phyloP scores from a whole-genome alignment of 2,329 filamentous ascomycete species.

The Colletotrichum navitas region DNA sequence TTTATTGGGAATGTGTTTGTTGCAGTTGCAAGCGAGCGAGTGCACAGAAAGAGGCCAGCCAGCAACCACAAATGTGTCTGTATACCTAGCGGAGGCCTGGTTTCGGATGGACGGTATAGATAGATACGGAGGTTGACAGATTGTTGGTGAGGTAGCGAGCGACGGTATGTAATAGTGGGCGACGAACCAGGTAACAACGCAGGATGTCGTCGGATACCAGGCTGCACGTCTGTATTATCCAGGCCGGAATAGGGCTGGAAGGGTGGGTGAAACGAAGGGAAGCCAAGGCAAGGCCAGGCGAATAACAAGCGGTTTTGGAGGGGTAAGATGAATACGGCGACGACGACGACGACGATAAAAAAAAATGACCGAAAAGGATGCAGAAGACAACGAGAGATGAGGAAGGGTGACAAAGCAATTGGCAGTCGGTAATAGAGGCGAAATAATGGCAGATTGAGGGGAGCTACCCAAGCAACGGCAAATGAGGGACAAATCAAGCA shows the following conservation, averaged over 20 bases:
- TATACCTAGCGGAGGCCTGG: not conserved
- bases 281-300: slow-evolving; percentile 14
- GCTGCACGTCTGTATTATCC: not conserved
- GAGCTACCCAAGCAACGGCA: slow-evolving; percentile 36
- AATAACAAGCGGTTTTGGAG: slow-evolving; percentile 19
- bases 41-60: not conserved
- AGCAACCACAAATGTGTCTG: not conserved
- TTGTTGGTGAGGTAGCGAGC: slow-evolving; percentile 15
- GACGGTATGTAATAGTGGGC: slow-evolving; percentile 22
- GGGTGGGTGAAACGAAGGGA: slow-evolving; percentile 11
- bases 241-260: slow-evolving; percentile 13
- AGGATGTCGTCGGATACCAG: not conserved
- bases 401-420: slow-evolving; percentile 25
- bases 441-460: slow-evolving; percentile 40
- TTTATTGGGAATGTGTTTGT: slow-evolving; percentile 6
- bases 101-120: not conserved
- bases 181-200: not conserved
- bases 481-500: slow-evolving; percentile 34
- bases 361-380: not conserved
- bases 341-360: not conserved
- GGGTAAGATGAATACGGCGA: not conserved
- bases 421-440: slow-evolving; percentile 37
- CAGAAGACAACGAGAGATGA: slow-evolving; percentile 31
- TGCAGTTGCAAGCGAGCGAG: slow-evolving; percentile 18
- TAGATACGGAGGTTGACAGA: not conserved